Conservation (phyloP, 2,329 filamentous ascomycete genomes). For the Torrubiellomyces zombiae region DNA sequence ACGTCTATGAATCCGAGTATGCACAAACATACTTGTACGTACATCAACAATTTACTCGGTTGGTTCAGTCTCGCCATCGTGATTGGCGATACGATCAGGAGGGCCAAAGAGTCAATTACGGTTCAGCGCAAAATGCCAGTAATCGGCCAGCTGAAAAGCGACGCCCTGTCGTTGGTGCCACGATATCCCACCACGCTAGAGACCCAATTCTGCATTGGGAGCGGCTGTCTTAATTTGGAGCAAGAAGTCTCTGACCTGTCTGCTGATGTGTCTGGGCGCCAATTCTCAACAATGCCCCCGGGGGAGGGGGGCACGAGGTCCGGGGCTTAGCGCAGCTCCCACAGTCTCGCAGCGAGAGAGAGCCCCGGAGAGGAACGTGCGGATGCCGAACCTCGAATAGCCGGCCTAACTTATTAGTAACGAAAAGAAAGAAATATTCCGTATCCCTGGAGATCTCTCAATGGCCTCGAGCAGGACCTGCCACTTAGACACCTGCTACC, state of each 20-base stretch:
- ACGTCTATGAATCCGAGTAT: no score
- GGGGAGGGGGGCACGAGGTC: constrained; percentile 2
- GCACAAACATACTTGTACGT: constrained; percentile 1
- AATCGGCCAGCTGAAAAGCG: constrained; percentile 1
- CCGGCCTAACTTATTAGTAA: no score
- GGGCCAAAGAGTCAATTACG: background rate
- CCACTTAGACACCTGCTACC: no score
- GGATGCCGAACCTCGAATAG: constrained; percentile 16
- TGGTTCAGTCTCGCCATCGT: background rate
- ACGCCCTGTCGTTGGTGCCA: background rate
- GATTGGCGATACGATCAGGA: background rate
- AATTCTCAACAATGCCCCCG: constrained; percentile 3
- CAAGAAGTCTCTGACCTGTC: constrained; percentile 8
- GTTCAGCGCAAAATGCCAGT: background rate
- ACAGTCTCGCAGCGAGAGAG: constrained; percentile 2
- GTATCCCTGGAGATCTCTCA: no score
- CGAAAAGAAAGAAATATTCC: no score
- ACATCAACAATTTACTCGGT: background rate
- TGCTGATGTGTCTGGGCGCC: constrained; percentile 7
- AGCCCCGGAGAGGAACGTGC: constrained; percentile 5
- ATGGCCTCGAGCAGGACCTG: no score
- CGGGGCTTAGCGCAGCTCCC: constrained; percentile 4
- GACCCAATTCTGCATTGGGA: constrained; percentile 1
- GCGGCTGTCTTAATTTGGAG: constrained; percentile 2
- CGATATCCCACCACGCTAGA: background rate